Conservation (phyloP, 192 early-diverging fungal genomes). For the Coemansia umbellata region DNA sequence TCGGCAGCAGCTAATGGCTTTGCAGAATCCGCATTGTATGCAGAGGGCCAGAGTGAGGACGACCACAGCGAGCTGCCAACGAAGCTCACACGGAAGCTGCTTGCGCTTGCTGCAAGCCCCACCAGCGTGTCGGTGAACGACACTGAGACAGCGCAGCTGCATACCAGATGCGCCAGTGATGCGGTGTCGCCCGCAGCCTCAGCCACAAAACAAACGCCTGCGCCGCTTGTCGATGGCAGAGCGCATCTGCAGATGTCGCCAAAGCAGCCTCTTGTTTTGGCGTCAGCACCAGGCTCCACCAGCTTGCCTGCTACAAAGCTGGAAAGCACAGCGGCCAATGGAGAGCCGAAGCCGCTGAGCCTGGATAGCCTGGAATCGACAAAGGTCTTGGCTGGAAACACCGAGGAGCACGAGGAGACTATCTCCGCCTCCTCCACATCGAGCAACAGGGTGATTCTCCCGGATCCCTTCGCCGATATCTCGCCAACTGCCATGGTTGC, state of each 20-base stretch:
- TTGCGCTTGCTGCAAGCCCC: too few relatives aligned
- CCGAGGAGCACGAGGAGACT: slow-evolving; percentile 37
- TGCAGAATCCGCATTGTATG: too few relatives aligned
- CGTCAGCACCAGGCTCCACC: not conserved
- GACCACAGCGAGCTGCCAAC: slow-evolving; percentile 18
- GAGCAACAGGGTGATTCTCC: slow-evolving; percentile 31
- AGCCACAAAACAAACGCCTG: too few relatives aligned
- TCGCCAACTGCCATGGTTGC: slow-evolving; percentile 44
- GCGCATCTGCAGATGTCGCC: too few relatives aligned
- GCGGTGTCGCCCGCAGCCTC: too few relatives aligned
- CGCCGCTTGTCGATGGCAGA: too few relatives aligned
- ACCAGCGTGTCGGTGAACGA: not conserved
- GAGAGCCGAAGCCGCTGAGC: not conserved
- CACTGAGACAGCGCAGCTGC: not conserved
- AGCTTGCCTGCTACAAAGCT: not conserved
- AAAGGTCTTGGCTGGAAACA: slow-evolving; percentile 20
- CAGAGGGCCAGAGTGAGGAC: not conserved
- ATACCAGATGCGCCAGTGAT: too few relatives aligned
- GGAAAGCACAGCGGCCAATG: not conserved
- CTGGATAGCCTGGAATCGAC: slow-evolving; percentile 45
- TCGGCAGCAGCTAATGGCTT: too few relatives aligned
- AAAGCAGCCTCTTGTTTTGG: not conserved
- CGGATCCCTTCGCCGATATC: slow-evolving; percentile 46
- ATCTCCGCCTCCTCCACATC: not conserved
- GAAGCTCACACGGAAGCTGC: slow-evolving; percentile 36